Conservation (phyloP, 1,139 yeast genomes). For the Hansenula sp. region DNA sequence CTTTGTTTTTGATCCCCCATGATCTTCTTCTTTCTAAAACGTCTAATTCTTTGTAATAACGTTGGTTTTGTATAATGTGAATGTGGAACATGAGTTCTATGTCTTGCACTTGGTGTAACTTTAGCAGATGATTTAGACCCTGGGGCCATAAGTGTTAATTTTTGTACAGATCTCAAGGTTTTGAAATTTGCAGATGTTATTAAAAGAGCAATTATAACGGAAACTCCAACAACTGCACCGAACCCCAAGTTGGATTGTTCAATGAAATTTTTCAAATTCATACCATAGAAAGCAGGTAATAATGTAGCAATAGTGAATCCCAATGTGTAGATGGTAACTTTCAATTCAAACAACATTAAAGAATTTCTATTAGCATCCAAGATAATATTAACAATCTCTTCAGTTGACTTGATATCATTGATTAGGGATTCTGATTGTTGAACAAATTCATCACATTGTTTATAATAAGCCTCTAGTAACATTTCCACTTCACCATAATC, state of each 20-base stretch:
- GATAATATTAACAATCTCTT: conserved; percentile 75
- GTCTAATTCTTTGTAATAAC: conserved; percentile 3
- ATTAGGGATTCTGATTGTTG: conserved; percentile 71
- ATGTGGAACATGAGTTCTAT: conserved; percentile 19
- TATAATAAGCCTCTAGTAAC: conserved; percentile 70
- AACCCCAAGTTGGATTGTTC: conserved; percentile 59
- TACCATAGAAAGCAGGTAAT: conserved; percentile 75
- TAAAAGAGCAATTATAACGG: conserved; percentile 36
- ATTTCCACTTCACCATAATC: conserved; percentile 72
- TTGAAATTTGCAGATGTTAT: conserved; percentile 37
- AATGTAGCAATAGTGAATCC: conserved; percentile 58
- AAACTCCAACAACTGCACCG: conserved; percentile 33
- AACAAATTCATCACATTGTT: conserved; percentile 76
- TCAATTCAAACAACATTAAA: conserved; percentile 67
- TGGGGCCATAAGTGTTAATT: conserved; percentile 38
- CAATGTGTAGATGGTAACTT: conserved; percentile 63
- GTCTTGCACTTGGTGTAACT: conserved; percentile 12
- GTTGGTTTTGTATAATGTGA: conserved; percentile 17
- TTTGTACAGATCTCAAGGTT: conserved; percentile 39
- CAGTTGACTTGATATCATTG: conserved; percentile 72
- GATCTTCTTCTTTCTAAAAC: conserved; percentile 4
- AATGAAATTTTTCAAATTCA: conserved; percentile 75
- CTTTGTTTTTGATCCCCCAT: conserved; percentile 37
- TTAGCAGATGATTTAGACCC: conserved; percentile 14
- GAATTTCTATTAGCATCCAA: conserved; percentile 78